Conservation (phyloP, 768 basidiomycete genomes). For the Lyophyllum shimeji region DNA sequence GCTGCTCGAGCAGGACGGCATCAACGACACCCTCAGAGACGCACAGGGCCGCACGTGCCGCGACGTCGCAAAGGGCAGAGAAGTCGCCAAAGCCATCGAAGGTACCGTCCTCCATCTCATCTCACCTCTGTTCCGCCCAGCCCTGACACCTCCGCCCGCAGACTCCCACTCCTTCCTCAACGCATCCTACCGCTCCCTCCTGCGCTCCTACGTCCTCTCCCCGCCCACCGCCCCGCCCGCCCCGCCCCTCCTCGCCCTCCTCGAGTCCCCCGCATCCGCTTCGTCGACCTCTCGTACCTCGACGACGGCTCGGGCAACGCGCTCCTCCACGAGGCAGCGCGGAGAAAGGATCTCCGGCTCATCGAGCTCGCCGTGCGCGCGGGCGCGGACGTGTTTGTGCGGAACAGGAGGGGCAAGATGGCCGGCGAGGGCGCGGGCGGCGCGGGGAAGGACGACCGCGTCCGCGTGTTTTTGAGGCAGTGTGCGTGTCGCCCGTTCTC, state of each 20-base stretch:
- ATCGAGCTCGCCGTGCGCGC: slow-evolving; percentile 84
- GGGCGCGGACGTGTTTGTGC: slow-evolving; percentile 87
- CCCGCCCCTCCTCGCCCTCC: slow-evolving; percentile 50
- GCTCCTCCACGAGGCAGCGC: slow-evolving; percentile 85
- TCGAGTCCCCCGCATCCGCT: slow-evolving; percentile 69
- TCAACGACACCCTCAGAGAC: slow-evolving; percentile 80
- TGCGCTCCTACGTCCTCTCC: slow-evolving; percentile 74
- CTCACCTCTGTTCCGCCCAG: background rate
- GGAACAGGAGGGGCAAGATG: slow-evolving; percentile 72
- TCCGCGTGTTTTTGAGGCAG: slow-evolving; percentile 81
- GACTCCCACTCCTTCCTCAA: slow-evolving; percentile 70
- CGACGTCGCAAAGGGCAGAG: slow-evolving; percentile 71
- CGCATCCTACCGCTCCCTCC: slow-evolving; percentile 70
- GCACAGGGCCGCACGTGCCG: slow-evolving; percentile 61
- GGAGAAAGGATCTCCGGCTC: slow-evolving; percentile 74
- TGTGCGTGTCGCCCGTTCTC: slow-evolving; percentile 43
- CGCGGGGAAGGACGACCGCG: slow-evolving; percentile 75
- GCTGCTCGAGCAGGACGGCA: slow-evolving; percentile 73
- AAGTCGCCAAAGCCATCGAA: slow-evolving; percentile 74
- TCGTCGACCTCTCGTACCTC: slow-evolving; percentile 76
- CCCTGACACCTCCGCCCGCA: background rate
- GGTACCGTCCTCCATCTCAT: slow-evolving; percentile 38
- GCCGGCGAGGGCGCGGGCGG: slow-evolving; percentile 62
- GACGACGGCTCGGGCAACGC: slow-evolving; percentile 78
- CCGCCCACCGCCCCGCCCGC: slow-evolving; percentile 39